Base-by-base conservation (phyloP, 148 eudicot genomes). In the Arbutus unedo region DNA sequence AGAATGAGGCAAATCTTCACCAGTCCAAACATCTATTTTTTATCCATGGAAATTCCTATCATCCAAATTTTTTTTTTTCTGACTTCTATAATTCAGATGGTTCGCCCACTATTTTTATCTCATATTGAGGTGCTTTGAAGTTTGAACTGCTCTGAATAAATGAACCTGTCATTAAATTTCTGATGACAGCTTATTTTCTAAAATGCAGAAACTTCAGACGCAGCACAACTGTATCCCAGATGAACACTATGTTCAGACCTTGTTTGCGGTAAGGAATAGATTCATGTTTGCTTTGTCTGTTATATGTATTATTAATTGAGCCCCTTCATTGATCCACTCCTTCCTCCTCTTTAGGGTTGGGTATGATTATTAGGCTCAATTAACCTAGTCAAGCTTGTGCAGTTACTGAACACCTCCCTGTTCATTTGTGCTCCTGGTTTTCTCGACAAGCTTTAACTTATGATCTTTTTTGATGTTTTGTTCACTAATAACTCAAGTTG, bases 211-310 rank as follows among this genome's bases (percentile, higher is more conserved):
- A 87, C 92, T 94, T 85, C 98, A 93, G 88, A 93, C 90, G 88
- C 97, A 93, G 89, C 99, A 96, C 82, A 92, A 94, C 84, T 96
- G 99, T 88, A 96, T 96, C 84, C 98, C 99, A 6, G 99, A 96
- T 87, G 99, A 96, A 85, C 99, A 96, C 86, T 96, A 96, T 82
- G 94, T 96, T 81, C 98, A 90, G 91, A 96, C 99, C 59, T 86
- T 96, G 67, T 93, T 96, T 54, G 89, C 97, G 57, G 99, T 96
- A 91, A 86, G 98, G 16, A 77, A 81, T 55, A 23, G n/a, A n/a
- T 8, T 45, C 79, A 19, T 82, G 14, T 9, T 81, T 77, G 13
- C 11, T 71, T n/a, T 11, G n/a, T 51, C 14, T 55, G 11, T 16
- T 38, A 56, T 56, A 14, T 19, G 3, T 48, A 38, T 66, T 45